phyloP scores from a whole-genome alignment of 139 green algal species.

The Eudorina sp. region DNA sequence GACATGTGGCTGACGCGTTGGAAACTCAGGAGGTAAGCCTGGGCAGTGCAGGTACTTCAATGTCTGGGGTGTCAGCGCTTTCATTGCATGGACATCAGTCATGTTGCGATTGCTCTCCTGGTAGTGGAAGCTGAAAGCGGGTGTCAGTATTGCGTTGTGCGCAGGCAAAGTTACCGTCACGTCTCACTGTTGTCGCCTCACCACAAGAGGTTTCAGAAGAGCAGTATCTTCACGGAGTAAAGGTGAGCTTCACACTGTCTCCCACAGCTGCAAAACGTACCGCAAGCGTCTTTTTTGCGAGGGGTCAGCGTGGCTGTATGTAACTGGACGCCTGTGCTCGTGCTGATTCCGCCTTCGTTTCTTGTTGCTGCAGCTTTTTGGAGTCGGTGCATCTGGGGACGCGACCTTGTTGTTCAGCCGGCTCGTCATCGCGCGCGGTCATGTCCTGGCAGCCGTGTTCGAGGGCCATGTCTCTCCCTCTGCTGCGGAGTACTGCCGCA shows the following conservation, averaged over 20 bases:
- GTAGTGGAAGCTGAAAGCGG: not conserved
- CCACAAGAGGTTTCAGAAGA: not conserved
- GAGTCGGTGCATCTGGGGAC: not conserved
- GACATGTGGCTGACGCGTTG: not conserved
- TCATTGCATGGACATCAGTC: not conserved
- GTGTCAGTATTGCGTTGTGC: not conserved
- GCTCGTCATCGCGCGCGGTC: conserved; percentile 11
- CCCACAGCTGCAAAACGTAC: not conserved
- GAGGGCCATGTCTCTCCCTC: not conserved
- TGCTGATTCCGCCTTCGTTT: not conserved
- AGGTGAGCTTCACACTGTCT: not conserved
- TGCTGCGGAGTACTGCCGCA: conserved; percentile 1
- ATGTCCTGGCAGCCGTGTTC: conserved; percentile 15
- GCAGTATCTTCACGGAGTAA: not conserved
- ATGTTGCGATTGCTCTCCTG: not conserved
- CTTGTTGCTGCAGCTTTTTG: not conserved
- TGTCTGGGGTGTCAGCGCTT: not conserved
- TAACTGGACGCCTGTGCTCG: not conserved
- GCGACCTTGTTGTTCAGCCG: not conserved
- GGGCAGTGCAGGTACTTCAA: not conserved
- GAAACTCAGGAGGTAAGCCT: not conserved
- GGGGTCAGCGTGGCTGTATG: not conserved
- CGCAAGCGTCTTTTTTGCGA: not conserved
- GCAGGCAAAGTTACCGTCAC: not conserved
- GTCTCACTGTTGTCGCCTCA: not conserved